These are phyloP conservation scores for Helichrysum umbraculigerum DNA, from an alignment of 129 eudicot species.

Conservation along the genomic window DNA sequence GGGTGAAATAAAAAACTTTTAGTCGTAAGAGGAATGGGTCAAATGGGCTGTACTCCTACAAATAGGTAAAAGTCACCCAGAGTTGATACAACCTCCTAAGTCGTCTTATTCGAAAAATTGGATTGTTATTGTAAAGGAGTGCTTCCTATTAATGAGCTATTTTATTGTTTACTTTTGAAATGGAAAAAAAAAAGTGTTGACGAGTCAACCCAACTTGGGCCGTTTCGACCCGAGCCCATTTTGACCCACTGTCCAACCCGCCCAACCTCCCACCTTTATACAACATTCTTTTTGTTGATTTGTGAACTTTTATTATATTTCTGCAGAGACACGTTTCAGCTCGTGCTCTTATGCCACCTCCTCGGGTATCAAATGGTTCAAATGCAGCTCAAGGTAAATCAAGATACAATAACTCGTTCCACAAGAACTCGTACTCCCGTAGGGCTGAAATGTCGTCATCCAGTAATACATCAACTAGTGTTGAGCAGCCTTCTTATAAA, in stretches of 20 bases:
- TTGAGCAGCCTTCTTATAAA: slow-evolving; percentile 42
- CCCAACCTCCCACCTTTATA: not conserved
- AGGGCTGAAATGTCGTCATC: slow-evolving; percentile 57
- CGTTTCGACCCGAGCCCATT: not conserved
- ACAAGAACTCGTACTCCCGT: slow-evolving; percentile 26
- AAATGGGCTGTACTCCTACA: not conserved
- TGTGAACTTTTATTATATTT: not conserved
- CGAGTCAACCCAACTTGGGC: not conserved
- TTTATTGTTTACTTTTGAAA: not conserved
- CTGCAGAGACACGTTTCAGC: slow-evolving; percentile 70
- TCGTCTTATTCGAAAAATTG: not conserved
- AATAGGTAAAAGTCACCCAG: not conserved
- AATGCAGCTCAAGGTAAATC: slow-evolving; percentile 34
- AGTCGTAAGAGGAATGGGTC: not conserved
- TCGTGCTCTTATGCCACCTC: slow-evolving; percentile 89
- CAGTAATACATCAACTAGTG: slow-evolving; percentile 31
- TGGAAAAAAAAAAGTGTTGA: not conserved
- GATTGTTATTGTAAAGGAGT: not conserved
- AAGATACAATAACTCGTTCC: slow-evolving; percentile 20
- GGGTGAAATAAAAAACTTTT: not conserved
- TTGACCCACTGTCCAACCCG: not conserved
- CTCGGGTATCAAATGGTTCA: slow-evolving; percentile 51
- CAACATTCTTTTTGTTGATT: not conserved
- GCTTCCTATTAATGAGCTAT: not conserved
- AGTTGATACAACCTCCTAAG: not conserved